Evolutionary conservation across 2,329 filamentous ascomycete genomes (phyloP).

Genomic region (Rhytidhysteron rufulum): DNA sequence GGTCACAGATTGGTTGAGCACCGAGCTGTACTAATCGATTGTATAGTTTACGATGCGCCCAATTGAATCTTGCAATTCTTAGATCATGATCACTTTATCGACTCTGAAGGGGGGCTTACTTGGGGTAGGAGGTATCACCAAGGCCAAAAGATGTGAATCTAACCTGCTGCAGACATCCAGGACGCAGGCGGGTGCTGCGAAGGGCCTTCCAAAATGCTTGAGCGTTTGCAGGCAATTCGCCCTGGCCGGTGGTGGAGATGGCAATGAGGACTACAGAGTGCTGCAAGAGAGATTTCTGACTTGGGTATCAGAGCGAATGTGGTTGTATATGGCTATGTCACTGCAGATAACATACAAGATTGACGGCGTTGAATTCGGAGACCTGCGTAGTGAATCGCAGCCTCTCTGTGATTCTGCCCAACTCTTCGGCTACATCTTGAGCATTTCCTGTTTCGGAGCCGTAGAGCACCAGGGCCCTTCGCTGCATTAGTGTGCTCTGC

Average conservation of each 20-base stretch:
- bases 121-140: constrained; percentile 90
- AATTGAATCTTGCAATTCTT: constrained; percentile 68
- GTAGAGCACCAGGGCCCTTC: constrained; percentile 71
- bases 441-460: constrained; percentile 94
- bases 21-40: constrained; percentile 82
- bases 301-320: not conserved
- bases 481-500: constrained; percentile 16
- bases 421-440: constrained; percentile 83
- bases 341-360: constrained; percentile 59
- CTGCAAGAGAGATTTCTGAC: constrained; percentile 41
- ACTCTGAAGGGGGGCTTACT: constrained; percentile 51
- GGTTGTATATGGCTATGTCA: too few species aligned
- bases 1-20: constrained; percentile 68
- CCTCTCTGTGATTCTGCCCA: constrained; percentile 70
- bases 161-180: constrained; percentile 64
- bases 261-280: constrained; percentile 68
- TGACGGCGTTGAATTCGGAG: constrained; percentile 71
- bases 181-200: constrained; percentile 70
- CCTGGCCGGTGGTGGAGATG: constrained; percentile 90
- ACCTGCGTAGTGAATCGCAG: constrained; percentile 74
- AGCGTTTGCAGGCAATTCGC: constrained; percentile 84
- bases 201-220: constrained; percentile 80
- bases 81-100: constrained; percentile 6
- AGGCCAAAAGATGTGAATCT: constrained; percentile 84
- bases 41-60: constrained; percentile 82